Percentiles rank a stretch among this genome's conserved stretches.
Conservation (phyloP, 1,284 basidiomycete species). For the Butyriboletus regius region DNA sequence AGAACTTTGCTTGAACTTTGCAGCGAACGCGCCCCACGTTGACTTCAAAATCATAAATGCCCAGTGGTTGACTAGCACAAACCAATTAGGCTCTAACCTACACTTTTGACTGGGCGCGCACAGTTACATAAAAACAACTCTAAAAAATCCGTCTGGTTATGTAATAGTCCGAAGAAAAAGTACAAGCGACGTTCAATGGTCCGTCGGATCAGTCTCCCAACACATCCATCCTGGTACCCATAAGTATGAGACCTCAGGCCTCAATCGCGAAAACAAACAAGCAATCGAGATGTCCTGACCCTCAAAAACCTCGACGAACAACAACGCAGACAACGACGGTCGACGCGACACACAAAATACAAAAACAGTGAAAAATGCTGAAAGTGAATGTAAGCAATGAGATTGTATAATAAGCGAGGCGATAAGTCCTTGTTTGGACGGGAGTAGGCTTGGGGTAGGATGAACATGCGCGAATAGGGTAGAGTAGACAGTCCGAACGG, state of each 20-base stretch:
- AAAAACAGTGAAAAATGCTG: conserved; percentile 19
- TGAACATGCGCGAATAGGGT: conserved; percentile 24
- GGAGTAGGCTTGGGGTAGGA: conserved; percentile 21
- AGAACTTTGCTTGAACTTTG: too few relatives aligned
- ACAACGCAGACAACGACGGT: conserved; percentile 6
- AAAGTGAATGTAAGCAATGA: conserved; percentile 24
- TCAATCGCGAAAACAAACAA: conserved; percentile 3
- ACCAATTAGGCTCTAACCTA: too few relatives aligned
- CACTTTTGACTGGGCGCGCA: too few relatives aligned
- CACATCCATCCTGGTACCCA: not conserved
- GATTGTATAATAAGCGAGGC: conserved; percentile 25
- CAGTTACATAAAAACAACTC: not conserved
- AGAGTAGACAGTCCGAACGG: conserved; percentile 21
- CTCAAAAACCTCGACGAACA: conserved; percentile 3
- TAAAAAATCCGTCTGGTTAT: conserved; percentile 14
- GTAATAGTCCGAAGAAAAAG: not conserved
- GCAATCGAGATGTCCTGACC: conserved; percentile 6
- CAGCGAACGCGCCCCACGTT: too few relatives aligned
- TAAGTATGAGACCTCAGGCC: not conserved
- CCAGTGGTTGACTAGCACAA: too few relatives aligned
- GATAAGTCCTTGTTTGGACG: conserved; percentile 22
- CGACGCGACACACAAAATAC: conserved; percentile 17
- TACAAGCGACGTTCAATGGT: conserved; percentile 22
- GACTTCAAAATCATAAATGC: too few relatives aligned
- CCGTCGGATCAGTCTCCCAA: conserved; percentile 10